A percentile compares a stretch with the other conserved stretches of the same genome.
These are phyloP conservation scores for Kwoniella dejecticola DNA, from an alignment of 768 basidiomycete genomes.

Conservation along the genomic window DNA sequence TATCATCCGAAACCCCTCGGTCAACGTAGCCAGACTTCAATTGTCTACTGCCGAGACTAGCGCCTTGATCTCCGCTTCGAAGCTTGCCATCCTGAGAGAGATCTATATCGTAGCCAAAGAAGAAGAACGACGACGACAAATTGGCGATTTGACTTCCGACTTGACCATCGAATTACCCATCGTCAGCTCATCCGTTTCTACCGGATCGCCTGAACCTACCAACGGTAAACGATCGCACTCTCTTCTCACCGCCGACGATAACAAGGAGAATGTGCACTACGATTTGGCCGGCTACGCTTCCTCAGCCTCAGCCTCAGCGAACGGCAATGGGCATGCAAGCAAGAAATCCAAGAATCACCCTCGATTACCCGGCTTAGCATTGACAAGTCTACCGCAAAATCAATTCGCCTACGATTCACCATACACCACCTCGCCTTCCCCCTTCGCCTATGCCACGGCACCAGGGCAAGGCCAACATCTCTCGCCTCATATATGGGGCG, in stretches of 20 bases:
- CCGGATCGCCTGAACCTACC: conserved; percentile 12
- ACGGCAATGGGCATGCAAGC: conserved; percentile 8
- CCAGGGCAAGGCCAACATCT: conserved; percentile 8
- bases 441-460: conserved; percentile 20
- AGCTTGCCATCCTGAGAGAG: conserved; percentile 50
- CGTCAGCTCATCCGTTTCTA: conserved; percentile 31
- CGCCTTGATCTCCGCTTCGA: conserved; percentile 50
- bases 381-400: conserved; percentile 21
- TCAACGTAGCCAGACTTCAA: conserved; percentile 53
- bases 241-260: conserved; percentile 6
- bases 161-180: conserved; percentile 42
- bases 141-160: conserved; percentile 31
- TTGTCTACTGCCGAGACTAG: conserved; percentile 50
- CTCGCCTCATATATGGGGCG: conserved; percentile 18
- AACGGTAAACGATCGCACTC: conserved; percentile 28
- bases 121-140: conserved; percentile 48
- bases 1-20: conserved; percentile 48
- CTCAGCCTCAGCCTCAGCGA: too few species aligned
- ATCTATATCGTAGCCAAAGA: conserved; percentile 56
- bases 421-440: conserved; percentile 26
- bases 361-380: conserved; percentile 31
- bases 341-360: conserved; percentile 36
- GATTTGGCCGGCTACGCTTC: background rate
- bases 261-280: conserved; percentile 39
- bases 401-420: conserved; percentile 25